Evolutionary conservation across 2,329 filamentous ascomycete species (phyloP).

Genomic region (Eurotiales sp.): DNA sequence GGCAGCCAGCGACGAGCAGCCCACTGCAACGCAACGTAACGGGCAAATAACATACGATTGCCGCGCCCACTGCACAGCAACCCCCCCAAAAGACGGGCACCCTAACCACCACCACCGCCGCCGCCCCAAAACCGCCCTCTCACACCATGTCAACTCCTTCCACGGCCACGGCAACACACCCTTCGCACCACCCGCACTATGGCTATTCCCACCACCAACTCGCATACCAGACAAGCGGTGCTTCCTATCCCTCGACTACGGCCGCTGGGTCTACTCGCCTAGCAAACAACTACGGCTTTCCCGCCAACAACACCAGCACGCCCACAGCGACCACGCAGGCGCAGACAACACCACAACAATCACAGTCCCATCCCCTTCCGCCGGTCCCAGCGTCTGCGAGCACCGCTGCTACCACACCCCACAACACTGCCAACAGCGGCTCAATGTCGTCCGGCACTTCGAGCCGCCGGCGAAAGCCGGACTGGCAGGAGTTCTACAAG

Average conservation of each 20-base stretch:
- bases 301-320: conserved; percentile 34
- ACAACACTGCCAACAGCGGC: conserved; percentile 24
- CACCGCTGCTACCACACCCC: conserved; percentile 22
- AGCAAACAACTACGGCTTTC: conserved; percentile 41
- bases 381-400: conserved; percentile 32
- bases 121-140: conserved; percentile 20
- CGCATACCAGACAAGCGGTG: conserved; percentile 51
- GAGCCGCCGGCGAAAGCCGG: conserved; percentile 55
- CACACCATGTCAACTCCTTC: conserved; percentile 74
- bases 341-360: conserved; percentile 24
- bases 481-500: conserved; percentile 78
- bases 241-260: conserved; percentile 42
- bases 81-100: too few relatives aligned
- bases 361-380: conserved; percentile 26
- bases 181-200: conserved; percentile 64
- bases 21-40: background rate
- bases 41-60: too few relatives aligned
- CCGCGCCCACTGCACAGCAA: too few relatives aligned
- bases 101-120: conserved; percentile 19
- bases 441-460: conserved; percentile 41
- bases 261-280: conserved; percentile 42
- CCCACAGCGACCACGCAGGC: conserved; percentile 26
- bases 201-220: conserved; percentile 55
- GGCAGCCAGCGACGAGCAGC: background rate
- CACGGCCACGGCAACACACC: conserved; percentile 68